A percentile compares a stretch with the other conserved stretches of the same genome.
Evolutionary conservation across 1,284 basidiomycete genomes (phyloP).

Genomic region (Caloboletus firmus): DNA sequence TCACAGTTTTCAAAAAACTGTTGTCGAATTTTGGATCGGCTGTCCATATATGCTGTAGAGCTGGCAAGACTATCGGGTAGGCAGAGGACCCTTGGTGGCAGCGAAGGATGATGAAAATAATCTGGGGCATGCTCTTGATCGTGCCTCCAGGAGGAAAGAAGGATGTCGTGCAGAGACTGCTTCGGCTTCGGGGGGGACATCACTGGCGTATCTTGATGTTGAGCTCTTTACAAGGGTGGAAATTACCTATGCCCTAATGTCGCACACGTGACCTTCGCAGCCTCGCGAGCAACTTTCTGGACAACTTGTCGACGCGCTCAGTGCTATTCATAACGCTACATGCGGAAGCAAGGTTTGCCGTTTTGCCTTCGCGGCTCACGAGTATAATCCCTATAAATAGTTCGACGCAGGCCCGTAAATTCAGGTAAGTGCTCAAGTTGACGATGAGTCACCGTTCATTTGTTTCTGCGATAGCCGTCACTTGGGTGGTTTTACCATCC

Average conservation of each 20-base stretch:
- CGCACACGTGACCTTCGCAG: background rate
- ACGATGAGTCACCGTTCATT: too few relatives aligned
- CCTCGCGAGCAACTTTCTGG: background rate
- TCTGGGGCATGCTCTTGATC: constrained; percentile 8
- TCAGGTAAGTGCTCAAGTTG: background rate
- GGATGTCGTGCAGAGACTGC: constrained; percentile 3
- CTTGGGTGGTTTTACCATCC: too few relatives aligned
- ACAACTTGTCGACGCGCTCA: background rate
- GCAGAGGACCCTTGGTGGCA: constrained; percentile 15
- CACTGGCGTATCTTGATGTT: background rate
- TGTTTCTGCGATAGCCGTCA: background rate
- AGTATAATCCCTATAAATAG: background rate
- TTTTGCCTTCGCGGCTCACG: background rate
- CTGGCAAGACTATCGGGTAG: background rate
- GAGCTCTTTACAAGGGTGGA: background rate
- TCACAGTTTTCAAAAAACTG: constrained; percentile 16
- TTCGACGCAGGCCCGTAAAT: background rate
- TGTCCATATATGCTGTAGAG: background rate
- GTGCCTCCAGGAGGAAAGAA: constrained; percentile 16
- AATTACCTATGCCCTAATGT: background rate
- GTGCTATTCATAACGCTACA: background rate
- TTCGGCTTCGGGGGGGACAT: constrained; percentile 2
- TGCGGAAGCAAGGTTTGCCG: background rate
- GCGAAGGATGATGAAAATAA: background rate
- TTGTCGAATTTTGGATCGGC: background rate